Conservation (phyloP, 768 basidiomycete genomes). For the Calocera cornea region DNA sequence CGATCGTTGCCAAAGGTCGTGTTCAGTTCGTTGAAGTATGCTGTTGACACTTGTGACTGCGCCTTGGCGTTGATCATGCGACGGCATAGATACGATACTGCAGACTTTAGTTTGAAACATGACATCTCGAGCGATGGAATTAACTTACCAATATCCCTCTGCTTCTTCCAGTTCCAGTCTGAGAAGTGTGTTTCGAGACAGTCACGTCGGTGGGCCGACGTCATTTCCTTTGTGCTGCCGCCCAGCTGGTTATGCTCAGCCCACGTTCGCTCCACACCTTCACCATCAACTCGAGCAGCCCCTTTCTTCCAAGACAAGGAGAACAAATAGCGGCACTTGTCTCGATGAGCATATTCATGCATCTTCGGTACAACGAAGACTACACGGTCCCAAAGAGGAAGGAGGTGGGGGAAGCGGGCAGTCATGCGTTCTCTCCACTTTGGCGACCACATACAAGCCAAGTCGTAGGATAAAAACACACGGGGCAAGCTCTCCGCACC, state of each 20-base stretch:
- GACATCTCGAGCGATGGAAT: no score
- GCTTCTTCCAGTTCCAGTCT: conserved; percentile 14
- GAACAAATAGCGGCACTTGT: conserved; percentile 13
- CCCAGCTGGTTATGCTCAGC: conserved; percentile 12
- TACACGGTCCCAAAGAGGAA: not conserved
- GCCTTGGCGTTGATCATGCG: not conserved
- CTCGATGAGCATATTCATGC: conserved; percentile 17
- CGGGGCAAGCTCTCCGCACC: not conserved
- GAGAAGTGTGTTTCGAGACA: conserved; percentile 7
- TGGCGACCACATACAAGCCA: conserved; percentile 18
- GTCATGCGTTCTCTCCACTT: conserved; percentile 15
- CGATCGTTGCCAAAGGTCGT: not conserved
- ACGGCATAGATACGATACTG: not conserved
- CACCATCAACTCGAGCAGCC: conserved; percentile 22
- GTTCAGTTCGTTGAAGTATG: not conserved
- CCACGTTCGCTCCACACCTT: conserved; percentile 21
- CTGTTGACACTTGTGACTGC: not conserved
- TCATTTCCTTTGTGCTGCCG: conserved; percentile 16
- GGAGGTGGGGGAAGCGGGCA: not conserved
- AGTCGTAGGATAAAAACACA: conserved; percentile 17
- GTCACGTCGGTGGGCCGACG: conserved; percentile 15
- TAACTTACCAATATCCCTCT: conserved; percentile 2
- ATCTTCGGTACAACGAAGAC: conserved; percentile 13
- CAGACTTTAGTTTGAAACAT: no score
- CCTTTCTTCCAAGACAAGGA: conserved; percentile 16